Evolutionary conservation across 1,139 yeast genomes (phyloP), one percentile per base, ranked within the genome.

Genomic region (Sugiyamaella pinicola): DNA sequence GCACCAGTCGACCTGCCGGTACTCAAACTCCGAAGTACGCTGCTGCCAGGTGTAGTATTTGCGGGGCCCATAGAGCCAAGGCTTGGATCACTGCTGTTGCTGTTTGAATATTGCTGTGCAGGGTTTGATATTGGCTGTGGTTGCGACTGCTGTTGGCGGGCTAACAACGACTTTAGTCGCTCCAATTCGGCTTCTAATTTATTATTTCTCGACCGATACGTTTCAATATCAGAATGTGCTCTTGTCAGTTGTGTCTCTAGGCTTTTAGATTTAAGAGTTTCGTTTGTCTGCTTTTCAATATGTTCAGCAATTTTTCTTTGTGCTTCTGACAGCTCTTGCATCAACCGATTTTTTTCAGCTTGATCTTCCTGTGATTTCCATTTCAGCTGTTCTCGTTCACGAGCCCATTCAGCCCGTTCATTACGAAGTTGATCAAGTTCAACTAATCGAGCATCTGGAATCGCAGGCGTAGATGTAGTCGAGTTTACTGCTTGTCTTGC

Each of bases 201-300:
- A 24, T 75, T 65, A 6, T 80, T 74, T 58, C 78, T 76, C 26
- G 75, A 66, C 55, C 77, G 76, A 8, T 82, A 72, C 49, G 75
- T 76, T 46, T 84, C 89, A 47, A 82, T 68, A 60, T 86, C 93
- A 47, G 83, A 78, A 49, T 74, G 78, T 17, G 82, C 72, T 44
- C 91, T 71, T 35, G 77, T 74, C 4, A 85, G 70, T 62, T 83
- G 89, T 0, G 86, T 80, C 50, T 85, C 93, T 58, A 81, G 83
- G 43, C 86, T 82, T 65, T 84, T 84, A 26, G 81, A 68, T 55
- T 77, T 74, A 58, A 84, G 72, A 37, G 74, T 72, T 49, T 79
- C 77, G 47, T 74, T 75, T 1, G 84, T 80, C 46, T 77, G 76
- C 51, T 80, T 84, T 52, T 76, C 80, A 53, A 73, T 59, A 71